Evolutionary conservation across 805 yeast species (phyloP), one percentile per base, ranked within the genome.

Genomic region (Ogataea nitratoaversa): DNA sequence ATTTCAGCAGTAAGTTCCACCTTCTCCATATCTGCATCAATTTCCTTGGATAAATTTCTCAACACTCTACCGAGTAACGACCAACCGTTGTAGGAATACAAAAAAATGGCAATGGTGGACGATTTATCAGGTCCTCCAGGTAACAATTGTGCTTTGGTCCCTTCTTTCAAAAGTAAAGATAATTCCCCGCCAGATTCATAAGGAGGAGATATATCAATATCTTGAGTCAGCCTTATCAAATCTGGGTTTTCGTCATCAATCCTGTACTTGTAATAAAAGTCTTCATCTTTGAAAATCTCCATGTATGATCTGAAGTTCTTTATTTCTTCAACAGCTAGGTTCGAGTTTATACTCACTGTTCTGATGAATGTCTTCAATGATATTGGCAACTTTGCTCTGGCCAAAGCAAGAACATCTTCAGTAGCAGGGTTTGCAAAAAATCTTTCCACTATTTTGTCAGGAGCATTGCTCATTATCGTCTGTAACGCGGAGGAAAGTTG

Each of bases 11-110:
- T 61, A 3, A 73, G 50, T 2, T 63, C 68, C 8, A 59, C 47
- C 37, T 67, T 69, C 8, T 70, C 73, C 2, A 52, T 47, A 5
- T 68, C 50, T 41, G 67, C 64, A 37, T 67, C 71, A 41, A 66
- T 53, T 19, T 53, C 52, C 40, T 63, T 66, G 1, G 76, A 67
- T 8, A 82, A 61, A 47, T 83, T 83, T 48, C 84, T 89, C 24
- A 90, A 60, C 0, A 85, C 65, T 52, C 95, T 72, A 2, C 97
- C 97, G 14, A 91, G 52, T 20, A 84, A 62, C 0, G 95, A 75
- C 95, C 97, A 89, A 1, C 97, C 97, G 54, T 81, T 85, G 57
- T 81, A 88, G 3, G 72, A 71, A 56, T 83, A 77, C 20, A 82
- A 64, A 64, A 93, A 89, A 18, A 87, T 72, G 3, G 84, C 84